phyloP scores from a whole-genome alignment of 2,329 filamentous ascomycete genomes.

The Endoconidiophora laricicola region DNA sequence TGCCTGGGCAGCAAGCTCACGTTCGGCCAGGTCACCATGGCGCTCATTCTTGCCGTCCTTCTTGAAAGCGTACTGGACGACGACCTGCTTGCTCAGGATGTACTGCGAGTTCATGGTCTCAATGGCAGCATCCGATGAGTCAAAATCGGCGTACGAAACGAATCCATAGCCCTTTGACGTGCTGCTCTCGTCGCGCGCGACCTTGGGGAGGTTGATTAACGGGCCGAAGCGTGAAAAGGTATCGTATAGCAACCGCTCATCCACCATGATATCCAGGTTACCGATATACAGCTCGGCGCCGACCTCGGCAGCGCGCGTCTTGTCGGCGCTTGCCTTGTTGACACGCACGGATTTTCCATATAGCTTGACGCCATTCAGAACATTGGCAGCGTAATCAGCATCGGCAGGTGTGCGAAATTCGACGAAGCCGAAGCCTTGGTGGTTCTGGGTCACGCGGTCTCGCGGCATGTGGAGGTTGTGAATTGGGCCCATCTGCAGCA shows the following conservation, averaged over 20 bases:
- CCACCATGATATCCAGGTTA: slow-evolving; percentile 84
- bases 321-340: slow-evolving; percentile 82
- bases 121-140: slow-evolving; percentile 81
- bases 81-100: slow-evolving; percentile 90
- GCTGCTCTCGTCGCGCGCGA: slow-evolving; percentile 76
- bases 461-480: slow-evolving; percentile 97
- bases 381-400: slow-evolving; percentile 88
- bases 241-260: slow-evolving; percentile 91
- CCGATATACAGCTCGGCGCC: slow-evolving; percentile 95
- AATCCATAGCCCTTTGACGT: slow-evolving; percentile 93
- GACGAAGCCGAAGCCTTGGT: slow-evolving; percentile 98
- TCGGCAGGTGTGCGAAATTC: slow-evolving; percentile 93
- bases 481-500: slow-evolving; percentile 93
- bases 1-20: slow-evolving; percentile 78
- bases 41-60: slow-evolving; percentile 96
- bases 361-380: slow-evolving; percentile 89
- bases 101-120: slow-evolving; percentile 91
- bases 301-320: slow-evolving; percentile 62
- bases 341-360: slow-evolving; percentile 92
- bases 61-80: slow-evolving; percentile 97
- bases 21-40: slow-evolving; percentile 85
- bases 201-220: slow-evolving; percentile 71
- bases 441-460: slow-evolving; percentile 89
- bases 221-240: slow-evolving; percentile 84
- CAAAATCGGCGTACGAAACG: slow-evolving; percentile 82